Base-by-base conservation (phyloP, 2,329 filamentous ascomycete species). In the Elsinoe ampelina region DNA sequence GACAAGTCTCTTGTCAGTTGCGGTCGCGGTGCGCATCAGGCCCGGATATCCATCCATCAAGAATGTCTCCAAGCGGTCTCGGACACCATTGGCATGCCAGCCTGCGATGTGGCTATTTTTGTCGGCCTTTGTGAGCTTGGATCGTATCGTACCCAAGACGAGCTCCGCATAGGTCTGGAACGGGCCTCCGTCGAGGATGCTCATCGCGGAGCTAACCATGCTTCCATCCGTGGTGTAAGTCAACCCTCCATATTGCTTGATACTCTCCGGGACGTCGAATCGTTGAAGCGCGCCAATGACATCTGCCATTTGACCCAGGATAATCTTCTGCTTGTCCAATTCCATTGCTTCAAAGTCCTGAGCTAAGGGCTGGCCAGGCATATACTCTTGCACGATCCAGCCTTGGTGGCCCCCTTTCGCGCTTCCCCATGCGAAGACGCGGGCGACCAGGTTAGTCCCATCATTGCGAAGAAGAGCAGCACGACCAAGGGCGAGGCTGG, bases 351-450 rank as follows among this genome's bases (percentile, higher is more conserved):
- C 19, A 22, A 47, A 57, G 19, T 52, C 35, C 15, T 41, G 11
- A n/a, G 30, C 15, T 10, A 57, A 39, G n/a, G 34, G 20, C 32
- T 34, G 5, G n/a, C 58, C 58, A 5, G 1, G 5, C 42, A 34
- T 57, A 26, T n/a, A 54, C 32, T 59, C 58, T 54, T 57, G 38
- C n/a, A 57, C 5, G 12, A 57, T 59, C 58, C 58, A 59, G 15
- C 58, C 58, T 41, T 59, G 58, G 11, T 45, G 36, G 12, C 41
- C 26, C 19, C 32, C 55, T 30, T 35, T 50, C 36, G 43, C 48
- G 17, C 38, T 45, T 19, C 17, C 22, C 54, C 54, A 59, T 2
- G 10, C 58, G 34, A 45, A 57, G 5, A 59, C 58, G n/a, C 38
- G 35, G 13, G 58, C 45, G 8, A 57, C 47, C 11, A 59, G 47